Evolutionary conservation across 2,329 filamentous ascomycete species (phyloP).

Genomic region (Alternaria sp.): DNA sequence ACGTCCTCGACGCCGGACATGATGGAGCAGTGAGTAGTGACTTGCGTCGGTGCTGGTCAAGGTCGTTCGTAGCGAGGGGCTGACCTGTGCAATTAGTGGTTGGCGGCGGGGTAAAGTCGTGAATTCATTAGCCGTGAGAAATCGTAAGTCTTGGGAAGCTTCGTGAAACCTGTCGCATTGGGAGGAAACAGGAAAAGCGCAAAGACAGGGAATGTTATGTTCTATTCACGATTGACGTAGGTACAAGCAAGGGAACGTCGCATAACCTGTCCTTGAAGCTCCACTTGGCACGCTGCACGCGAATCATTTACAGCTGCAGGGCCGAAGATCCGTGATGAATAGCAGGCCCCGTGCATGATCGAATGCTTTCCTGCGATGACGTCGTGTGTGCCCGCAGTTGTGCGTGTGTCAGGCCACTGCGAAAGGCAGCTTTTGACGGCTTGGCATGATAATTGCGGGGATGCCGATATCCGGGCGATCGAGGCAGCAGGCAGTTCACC

Average conservation of each 20-base stretch:
- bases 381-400: conserved; percentile 21
- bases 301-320: conserved; percentile 22
- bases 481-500: neutral
- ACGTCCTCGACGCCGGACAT: conserved; percentile 57
- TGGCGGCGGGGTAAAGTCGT: conserved; percentile 1
- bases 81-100: neutral
- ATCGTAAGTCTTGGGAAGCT: neutral
- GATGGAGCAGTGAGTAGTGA: conserved; percentile 4
- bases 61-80: conserved; percentile 7
- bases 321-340: conserved; percentile 27
- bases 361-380: conserved; percentile 30
- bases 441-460: conserved; percentile 26
- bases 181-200: conserved; percentile 25
- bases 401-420: conserved; percentile 24
- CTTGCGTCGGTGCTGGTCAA: neutral
- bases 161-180: neutral
- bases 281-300: conserved; percentile 27
- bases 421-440: conserved; percentile 19
- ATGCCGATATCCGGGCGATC: conserved; percentile 12
- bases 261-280: conserved; percentile 16
- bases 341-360: conserved; percentile 7
- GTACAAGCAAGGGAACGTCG: conserved; percentile 18
- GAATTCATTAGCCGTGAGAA: conserved; percentile 8
- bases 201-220: conserved; percentile 19
- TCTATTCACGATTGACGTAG: conserved; percentile 37